Conservation (phyloP, 164 flowering plant species). For the Malania oleifera region DNA sequence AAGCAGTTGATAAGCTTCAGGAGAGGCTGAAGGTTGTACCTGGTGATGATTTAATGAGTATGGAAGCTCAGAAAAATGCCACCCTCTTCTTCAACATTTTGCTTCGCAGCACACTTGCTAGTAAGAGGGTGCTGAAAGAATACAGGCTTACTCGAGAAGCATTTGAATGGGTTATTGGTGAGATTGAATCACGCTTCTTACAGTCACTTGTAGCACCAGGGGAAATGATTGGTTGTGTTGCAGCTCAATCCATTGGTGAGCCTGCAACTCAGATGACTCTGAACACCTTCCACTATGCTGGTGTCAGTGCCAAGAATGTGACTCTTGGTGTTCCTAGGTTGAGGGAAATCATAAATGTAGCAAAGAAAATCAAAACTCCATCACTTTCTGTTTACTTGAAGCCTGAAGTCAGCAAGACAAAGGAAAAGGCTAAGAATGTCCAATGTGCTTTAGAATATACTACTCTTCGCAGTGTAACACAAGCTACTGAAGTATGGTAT, state of each 20-base stretch:
- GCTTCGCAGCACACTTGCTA: conserved; percentile 91
- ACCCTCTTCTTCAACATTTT: conserved; percentile 86
- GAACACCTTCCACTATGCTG: conserved; percentile 98
- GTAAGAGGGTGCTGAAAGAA: conserved; percentile 90
- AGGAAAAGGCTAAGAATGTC: conserved; percentile 90
- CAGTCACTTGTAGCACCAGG: conserved; percentile 99
- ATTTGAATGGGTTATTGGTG: conserved; percentile 98
- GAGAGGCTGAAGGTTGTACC: conserved; percentile 94
- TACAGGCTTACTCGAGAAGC: conserved; percentile 91
- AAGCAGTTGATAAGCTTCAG: conserved; percentile 93
- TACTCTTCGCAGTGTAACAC: conserved; percentile 90
- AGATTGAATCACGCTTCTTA: conserved; percentile 88
- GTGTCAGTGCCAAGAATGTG: conserved; percentile 99
- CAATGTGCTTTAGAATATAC: conserved; percentile 97
- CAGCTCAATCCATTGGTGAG: conserved; percentile 99
- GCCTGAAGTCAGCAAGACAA: conserved; percentile 73
- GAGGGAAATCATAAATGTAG: conserved; percentile 96
- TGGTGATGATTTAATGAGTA: conserved; percentile 83
- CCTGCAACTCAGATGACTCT: conserved; percentile 99
- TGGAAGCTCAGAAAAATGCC: conserved; percentile 97
- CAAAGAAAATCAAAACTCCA: conserved; percentile 96
- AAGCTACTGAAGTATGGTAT: conserved; percentile 99
- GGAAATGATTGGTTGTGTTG: conserved; percentile 99
- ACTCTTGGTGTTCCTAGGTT: conserved; percentile 97
- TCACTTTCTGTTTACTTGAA: conserved; percentile 88